Conservation (phyloP, 2,329 filamentous ascomycete genomes). For the Fusarium bulbicola region DNA sequence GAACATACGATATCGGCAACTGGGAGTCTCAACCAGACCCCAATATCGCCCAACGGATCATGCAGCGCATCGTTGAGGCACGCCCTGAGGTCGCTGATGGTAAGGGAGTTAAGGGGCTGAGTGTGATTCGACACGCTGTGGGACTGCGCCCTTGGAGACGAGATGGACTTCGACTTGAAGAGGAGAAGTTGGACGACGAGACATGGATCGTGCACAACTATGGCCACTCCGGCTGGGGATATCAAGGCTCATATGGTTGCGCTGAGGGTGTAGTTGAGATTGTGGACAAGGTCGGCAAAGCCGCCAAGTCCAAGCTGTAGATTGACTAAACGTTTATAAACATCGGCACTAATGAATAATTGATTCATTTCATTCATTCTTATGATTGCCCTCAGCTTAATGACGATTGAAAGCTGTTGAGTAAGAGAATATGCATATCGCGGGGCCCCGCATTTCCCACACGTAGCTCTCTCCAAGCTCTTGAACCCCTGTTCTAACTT, state of each 20-base stretch:
- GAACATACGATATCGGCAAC: conserved; percentile 80
- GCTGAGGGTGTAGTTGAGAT: conserved; percentile 72
- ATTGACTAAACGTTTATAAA: background rate
- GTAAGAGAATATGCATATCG: conserved; percentile 37
- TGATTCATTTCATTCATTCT: background rate
- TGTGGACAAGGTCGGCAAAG: conserved; percentile 66
- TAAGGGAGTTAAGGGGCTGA: conserved; percentile 75
- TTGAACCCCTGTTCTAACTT: conserved; percentile 17
- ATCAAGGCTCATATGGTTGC: conserved; percentile 75
- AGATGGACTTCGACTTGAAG: conserved; percentile 79
- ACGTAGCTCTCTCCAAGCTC: conserved; percentile 26
- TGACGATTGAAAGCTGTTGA: background rate
- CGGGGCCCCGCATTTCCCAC: conserved; percentile 29
- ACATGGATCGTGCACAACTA: conserved; percentile 81
- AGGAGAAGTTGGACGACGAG: conserved; percentile 58
- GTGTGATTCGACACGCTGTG: conserved; percentile 82
- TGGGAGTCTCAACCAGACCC: conserved; percentile 85
- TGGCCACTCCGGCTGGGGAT: conserved; percentile 83
- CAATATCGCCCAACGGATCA: conserved; percentile 82
- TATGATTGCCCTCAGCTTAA: background rate
- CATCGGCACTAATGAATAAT: background rate
- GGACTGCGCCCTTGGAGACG: conserved; percentile 80
- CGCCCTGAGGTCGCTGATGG: conserved; percentile 71
- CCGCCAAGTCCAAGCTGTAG: conserved; percentile 44
- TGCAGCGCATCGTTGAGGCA: conserved; percentile 76